Base-by-base conservation (phyloP, 495 filamentous ascomycete genomes). In the Hypoxylon subgilvum region DNA sequence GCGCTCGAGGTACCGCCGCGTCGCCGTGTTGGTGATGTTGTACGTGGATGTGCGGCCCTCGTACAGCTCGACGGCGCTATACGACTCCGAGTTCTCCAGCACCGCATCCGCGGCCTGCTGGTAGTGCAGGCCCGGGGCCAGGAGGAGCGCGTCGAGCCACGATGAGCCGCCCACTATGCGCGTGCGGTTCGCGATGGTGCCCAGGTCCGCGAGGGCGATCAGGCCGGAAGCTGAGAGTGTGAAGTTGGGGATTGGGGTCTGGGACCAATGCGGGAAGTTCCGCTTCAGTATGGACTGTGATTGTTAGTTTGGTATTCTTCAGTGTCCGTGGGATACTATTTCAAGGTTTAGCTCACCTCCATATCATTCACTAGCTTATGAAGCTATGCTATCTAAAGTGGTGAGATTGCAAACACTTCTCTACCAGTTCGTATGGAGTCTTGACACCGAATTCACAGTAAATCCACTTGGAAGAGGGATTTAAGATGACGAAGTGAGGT, bases 81-180 rank as follows among this genome's bases (percentile, higher is more conserved):
- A 65, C 18, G 64, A 49, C 14, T 59, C 63, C 14, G 59, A 43
- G 25, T 64, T 35, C 6, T 64, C 63, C 18, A 48, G 58, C 30
- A 84, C 62, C 19, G 72, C 70, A 10, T 78, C 79, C n/a, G 81
- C 83, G 3, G 73, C 65, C 58, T 86, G 84, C 56, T 86, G 82
- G 42, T 77, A 77, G 71, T 87, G 84, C 35, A 86, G 59, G 2
- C 83, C 84, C 0, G 85, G 85, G 12, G 79, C 82, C 0, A 87
- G 73, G 18, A 85, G 64, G 4, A 87, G 67, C 14, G 67, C 68
- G 65, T 87, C 85, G 0, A 83, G 65, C 62, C 76, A 76, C 4
- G 72, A 72, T 0, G 80, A 72, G 1, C 74, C 77, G 36, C 84
- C 84, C 2, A 76, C 79, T 21, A 84, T 72, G 12, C 74, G 77